These are phyloP conservation scores for Cyclocybe aegerita DNA, from an alignment of 768 basidiomycete genomes.

Conservation along the genomic window DNA sequence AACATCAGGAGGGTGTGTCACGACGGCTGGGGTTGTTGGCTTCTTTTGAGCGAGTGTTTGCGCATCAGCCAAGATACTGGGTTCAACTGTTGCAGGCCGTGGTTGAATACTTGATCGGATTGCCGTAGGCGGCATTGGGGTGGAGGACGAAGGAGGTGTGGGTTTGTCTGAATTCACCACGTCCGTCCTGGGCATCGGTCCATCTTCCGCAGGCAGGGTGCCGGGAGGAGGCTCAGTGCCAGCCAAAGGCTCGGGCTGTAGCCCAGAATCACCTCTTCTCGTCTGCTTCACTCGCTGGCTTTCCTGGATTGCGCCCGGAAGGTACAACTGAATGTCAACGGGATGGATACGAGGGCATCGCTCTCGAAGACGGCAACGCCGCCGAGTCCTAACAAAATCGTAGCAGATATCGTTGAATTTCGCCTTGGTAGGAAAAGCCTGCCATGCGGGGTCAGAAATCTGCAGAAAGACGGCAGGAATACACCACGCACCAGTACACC, in stretches of 20 bases:
- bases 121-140: not conserved
- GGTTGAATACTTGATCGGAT: too few species aligned
- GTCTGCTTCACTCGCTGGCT: conserved; percentile 5
- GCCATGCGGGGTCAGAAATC: not conserved
- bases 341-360: conserved; percentile 31
- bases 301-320: conserved; percentile 7
- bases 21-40: not conserved
- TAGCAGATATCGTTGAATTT: conserved; percentile 27
- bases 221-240: too few species aligned
- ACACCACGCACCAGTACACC: conserved; percentile 19
- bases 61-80: too few species aligned
- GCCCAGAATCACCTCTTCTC: not conserved
- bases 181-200: too few species aligned
- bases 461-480: not conserved
- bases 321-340: conserved; percentile 14
- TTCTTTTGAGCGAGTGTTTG: not conserved
- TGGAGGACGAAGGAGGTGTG: not conserved
- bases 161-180: not conserved
- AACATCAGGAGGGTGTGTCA: not conserved
- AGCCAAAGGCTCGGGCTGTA: not conserved
- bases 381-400: conserved; percentile 19
- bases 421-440: conserved; percentile 31
- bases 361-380: conserved; percentile 17
- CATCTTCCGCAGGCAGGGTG: too few species aligned
- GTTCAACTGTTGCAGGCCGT: too few species aligned